These are phyloP conservation scores for Galerina marginata DNA, from an alignment of 768 basidiomycete species.

Conservation along the genomic window DNA sequence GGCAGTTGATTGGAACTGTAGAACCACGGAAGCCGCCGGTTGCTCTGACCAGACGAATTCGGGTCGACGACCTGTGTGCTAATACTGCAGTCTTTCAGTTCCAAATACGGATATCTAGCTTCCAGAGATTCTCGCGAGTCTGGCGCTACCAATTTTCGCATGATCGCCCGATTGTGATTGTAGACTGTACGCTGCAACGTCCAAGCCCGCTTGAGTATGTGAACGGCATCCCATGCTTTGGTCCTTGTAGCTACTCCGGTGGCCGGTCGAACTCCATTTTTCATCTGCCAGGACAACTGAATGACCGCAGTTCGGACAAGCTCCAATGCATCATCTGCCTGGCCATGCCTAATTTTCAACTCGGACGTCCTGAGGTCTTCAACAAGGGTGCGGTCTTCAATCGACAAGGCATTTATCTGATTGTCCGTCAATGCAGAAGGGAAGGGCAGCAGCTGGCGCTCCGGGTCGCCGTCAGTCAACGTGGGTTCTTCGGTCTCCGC, in stretches of 20 bases:
- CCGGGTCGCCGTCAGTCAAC: background rate
- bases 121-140: too few species aligned
- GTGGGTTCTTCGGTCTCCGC: background rate
- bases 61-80: too few species aligned
- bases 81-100: too few species aligned
- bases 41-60: too few species aligned
- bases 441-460: background rate
- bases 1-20: too few species aligned
- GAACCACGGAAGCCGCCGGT: too few species aligned
- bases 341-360: background rate
- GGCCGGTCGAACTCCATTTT: background rate
- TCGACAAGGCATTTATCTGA: background rate
- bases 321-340: background rate
- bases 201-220: background rate
- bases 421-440: background rate
- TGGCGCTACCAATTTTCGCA: too few species aligned
- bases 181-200: background rate
- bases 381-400: too few species aligned
- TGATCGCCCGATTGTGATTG: too few species aligned
- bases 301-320: background rate
- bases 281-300: background rate
- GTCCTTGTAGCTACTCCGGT: background rate
- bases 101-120: too few species aligned
- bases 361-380: background rate
- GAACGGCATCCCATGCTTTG: background rate